Conservation (phyloP, 805 yeast genomes). For the Barnettozyma sucrosica region DNA sequence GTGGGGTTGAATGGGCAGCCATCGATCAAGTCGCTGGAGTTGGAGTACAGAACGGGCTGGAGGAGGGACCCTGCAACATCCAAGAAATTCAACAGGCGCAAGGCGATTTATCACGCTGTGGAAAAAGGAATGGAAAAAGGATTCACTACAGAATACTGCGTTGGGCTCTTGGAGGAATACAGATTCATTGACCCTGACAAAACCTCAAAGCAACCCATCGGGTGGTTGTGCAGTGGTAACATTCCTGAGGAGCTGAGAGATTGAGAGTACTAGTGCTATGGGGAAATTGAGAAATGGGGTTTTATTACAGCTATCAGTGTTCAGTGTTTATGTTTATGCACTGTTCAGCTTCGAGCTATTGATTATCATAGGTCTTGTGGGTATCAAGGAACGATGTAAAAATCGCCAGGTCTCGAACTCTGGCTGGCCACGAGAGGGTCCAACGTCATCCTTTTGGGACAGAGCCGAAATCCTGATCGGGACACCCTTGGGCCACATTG, state of each 20-base stretch:
- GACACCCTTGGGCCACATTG: not conserved
- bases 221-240: slow-evolving; percentile 38
- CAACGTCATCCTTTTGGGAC: not conserved
- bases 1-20: slow-evolving; percentile 48
- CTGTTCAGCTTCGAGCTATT: too few species aligned
- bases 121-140: slow-evolving; percentile 44
- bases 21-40: slow-evolving; percentile 43
- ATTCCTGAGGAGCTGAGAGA: slow-evolving; percentile 27
- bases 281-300: too few species aligned
- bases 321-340: too few species aligned
- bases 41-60: slow-evolving; percentile 48
- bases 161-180: slow-evolving; percentile 41
- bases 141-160: slow-evolving; percentile 35
- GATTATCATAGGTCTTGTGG: not conserved
- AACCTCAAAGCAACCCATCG: slow-evolving; percentile 37
- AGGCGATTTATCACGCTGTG: slow-evolving; percentile 49
- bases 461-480: not conserved
- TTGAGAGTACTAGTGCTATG: too few species aligned
- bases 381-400: too few species aligned
- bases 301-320: too few species aligned
- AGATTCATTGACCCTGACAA: slow-evolving; percentile 39
- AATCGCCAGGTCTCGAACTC: not conserved
- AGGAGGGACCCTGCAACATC: slow-evolving; percentile 48
- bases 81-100: slow-evolving; percentile 47
- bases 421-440: not conserved